Conservation (phyloP, 306 rosid species). For the Rosa rugosa region DNA sequence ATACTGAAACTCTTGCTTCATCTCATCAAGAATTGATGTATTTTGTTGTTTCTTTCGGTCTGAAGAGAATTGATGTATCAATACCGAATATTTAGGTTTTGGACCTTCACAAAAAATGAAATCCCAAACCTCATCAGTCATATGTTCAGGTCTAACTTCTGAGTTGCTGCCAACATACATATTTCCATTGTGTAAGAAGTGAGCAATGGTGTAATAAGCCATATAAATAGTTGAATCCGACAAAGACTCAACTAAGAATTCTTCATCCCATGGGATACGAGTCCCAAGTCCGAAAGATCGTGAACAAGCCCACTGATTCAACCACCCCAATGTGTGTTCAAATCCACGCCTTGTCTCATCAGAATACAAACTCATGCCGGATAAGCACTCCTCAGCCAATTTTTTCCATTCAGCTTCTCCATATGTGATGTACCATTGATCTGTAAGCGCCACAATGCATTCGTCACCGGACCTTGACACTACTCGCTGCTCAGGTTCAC, state of each 20-base stretch:
- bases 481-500: slow-evolving; percentile 88
- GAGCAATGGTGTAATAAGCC: slow-evolving; percentile 95
- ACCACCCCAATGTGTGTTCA: slow-evolving; percentile 86
- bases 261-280: slow-evolving; percentile 89
- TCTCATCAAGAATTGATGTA: slow-evolving; percentile 48
- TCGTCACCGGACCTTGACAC: slow-evolving; percentile 88
- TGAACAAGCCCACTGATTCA: slow-evolving; percentile 97
- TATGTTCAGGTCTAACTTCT: slow-evolving; percentile 61
- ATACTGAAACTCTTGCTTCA: slow-evolving; percentile 90
- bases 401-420: slow-evolving; percentile 88
- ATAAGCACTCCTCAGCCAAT: slow-evolving; percentile 73
- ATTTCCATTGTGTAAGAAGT: slow-evolving; percentile 63
- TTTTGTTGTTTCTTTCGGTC: slow-evolving; percentile 26
- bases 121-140: slow-evolving; percentile 89
- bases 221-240: slow-evolving; percentile 93
- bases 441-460: slow-evolving; percentile 89
- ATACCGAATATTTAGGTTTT: slow-evolving; percentile 53
- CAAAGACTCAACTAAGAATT: slow-evolving; percentile 77
- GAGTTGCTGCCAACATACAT: slow-evolving; percentile 59
- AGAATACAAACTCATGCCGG: slow-evolving; percentile 62
- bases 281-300: slow-evolving; percentile 89
- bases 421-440: slow-evolving; percentile 89
- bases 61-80: no score
- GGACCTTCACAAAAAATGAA: slow-evolving; percentile 66
- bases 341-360: slow-evolving; percentile 88